These are phyloP conservation scores for Ceratobasidium sp. DNA, from an alignment of 1,284 basidiomycete genomes.

Conservation along the genomic window DNA sequence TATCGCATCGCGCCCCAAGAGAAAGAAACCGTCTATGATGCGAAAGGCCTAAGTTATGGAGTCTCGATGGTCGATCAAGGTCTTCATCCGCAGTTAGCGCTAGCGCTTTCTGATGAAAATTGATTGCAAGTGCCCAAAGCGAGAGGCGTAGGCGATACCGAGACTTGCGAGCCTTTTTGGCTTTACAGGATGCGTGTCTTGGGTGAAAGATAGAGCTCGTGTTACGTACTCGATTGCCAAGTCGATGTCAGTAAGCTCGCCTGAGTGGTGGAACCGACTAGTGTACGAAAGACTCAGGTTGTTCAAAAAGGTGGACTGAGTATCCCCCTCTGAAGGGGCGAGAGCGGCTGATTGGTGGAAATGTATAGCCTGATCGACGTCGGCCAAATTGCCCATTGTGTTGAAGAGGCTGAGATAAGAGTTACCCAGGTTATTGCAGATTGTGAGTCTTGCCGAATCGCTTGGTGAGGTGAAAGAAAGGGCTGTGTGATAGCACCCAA, in stretches of 20 bases:
- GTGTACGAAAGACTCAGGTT: not conserved
- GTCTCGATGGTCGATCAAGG: too few species aligned
- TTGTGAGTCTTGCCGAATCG: not conserved
- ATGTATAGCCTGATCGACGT: conserved; percentile 2
- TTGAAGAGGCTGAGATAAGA: not conserved
- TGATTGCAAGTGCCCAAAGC: not conserved
- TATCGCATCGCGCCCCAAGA: too few species aligned
- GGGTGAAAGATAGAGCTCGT: not conserved
- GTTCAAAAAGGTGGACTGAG: not conserved
- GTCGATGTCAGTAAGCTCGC: not conserved
- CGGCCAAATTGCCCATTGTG: not conserved
- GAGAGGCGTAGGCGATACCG: not conserved
- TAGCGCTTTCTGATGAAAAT: too few species aligned
- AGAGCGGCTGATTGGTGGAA: not conserved
- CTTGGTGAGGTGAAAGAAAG: not conserved
- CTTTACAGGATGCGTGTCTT: not conserved
- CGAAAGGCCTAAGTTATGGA: too few species aligned
- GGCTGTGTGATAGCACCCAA: not conserved
- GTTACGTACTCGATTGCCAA: not conserved
- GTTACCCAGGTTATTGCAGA: conserved; percentile 12
- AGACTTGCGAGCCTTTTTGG: not conserved
- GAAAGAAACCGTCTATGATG: too few species aligned
- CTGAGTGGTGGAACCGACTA: not conserved
- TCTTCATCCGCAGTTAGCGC: too few species aligned
- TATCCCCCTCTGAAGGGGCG: not conserved